phyloP scores from a whole-genome alignment of 208 protist genomes.

The Trypanosoma grayi region DNA sequence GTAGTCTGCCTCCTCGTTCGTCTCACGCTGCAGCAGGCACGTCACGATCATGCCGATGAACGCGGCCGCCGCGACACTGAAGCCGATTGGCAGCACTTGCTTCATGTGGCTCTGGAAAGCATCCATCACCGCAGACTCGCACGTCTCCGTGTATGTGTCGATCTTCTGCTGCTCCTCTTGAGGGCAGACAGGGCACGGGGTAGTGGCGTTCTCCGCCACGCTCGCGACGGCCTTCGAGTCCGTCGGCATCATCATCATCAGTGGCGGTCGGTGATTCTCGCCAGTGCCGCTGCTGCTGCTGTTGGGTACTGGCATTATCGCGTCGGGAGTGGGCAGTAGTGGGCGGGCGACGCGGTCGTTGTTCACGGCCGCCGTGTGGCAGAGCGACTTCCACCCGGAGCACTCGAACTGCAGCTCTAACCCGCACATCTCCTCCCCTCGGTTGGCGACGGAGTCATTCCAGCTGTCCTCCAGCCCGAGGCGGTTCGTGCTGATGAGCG shows the following conservation, averaged over 20 bases:
- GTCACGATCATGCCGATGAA: conserved; percentile 21
- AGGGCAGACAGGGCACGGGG: not conserved
- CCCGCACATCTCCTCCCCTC: not conserved
- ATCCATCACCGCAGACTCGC: not conserved
- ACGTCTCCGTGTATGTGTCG: not conserved
- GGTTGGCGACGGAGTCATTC: not conserved
- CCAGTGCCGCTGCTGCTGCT: not conserved
- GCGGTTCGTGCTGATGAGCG: conserved; percentile 4
- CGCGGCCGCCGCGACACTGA: conserved; percentile 10
- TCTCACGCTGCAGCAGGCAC: conserved; percentile 12
- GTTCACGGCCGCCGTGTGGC: not conserved
- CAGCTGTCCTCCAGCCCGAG: conserved; percentile 12
- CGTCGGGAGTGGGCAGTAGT: not conserved
- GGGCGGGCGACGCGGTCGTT: not conserved
- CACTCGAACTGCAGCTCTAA: conserved; percentile 23
- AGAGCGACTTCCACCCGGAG: conserved; percentile 20
- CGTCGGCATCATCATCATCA: too few relatives aligned
- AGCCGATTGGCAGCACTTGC: conserved; percentile 13
- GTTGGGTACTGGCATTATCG: not conserved
- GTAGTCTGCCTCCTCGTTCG: not conserved
- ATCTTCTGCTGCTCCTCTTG: conserved; percentile 13
- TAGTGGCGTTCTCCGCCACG: too few relatives aligned
- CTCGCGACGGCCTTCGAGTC: too few relatives aligned
- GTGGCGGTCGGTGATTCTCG: too few relatives aligned
- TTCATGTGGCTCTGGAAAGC: not conserved